phyloP scores from a whole-genome alignment of 1,139 yeast species.

The Meyerozyma carpophila region DNA sequence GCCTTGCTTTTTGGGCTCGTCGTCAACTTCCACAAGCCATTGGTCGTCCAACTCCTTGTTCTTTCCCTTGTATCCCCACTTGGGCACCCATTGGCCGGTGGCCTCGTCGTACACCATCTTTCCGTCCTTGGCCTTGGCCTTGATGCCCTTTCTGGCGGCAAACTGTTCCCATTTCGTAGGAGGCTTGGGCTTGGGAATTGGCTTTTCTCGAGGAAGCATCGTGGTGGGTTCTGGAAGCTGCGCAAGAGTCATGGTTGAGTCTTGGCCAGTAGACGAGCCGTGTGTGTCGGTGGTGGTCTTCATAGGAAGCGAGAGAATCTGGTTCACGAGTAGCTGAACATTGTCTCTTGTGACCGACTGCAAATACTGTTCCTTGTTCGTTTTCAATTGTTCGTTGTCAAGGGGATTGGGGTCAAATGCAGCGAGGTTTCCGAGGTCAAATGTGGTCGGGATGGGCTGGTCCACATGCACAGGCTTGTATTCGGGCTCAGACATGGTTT shows the following conservation, averaged over 20 bases:
- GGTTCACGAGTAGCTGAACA: constrained; percentile 85
- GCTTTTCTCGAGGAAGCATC: constrained; percentile 87
- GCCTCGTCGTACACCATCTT: constrained; percentile 89
- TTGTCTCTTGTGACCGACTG: constrained; percentile 81
- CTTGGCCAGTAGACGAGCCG: constrained; percentile 56
- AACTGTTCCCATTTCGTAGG: constrained; percentile 96
- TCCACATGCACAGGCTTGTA: constrained; percentile 78
- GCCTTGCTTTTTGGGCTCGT: constrained; percentile 56
- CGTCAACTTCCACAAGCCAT: constrained; percentile 95
- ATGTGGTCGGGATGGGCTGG: constrained; percentile 79
- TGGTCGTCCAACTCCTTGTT: constrained; percentile 84
- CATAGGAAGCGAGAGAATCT: constrained; percentile 81
- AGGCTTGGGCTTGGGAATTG: constrained; percentile 87
- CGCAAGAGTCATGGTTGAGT: constrained; percentile 74
- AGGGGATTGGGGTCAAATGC: constrained; percentile 84
- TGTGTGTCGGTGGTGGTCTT: constrained; percentile 77
- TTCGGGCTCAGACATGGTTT: constrained; percentile 10
- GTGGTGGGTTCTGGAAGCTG: constrained; percentile 83
- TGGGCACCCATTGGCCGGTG: constrained; percentile 91
- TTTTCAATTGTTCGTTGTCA: constrained; percentile 50
- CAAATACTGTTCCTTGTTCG: constrained; percentile 60
- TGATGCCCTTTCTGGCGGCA: constrained; percentile 93
- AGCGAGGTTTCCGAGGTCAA: constrained; percentile 82
- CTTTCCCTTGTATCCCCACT: constrained; percentile 96
- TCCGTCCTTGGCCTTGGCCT: constrained; percentile 85